Evolutionary conservation across 495 filamentous ascomycete genomes (phyloP).

Genomic region (Tuber borchii): DNA sequence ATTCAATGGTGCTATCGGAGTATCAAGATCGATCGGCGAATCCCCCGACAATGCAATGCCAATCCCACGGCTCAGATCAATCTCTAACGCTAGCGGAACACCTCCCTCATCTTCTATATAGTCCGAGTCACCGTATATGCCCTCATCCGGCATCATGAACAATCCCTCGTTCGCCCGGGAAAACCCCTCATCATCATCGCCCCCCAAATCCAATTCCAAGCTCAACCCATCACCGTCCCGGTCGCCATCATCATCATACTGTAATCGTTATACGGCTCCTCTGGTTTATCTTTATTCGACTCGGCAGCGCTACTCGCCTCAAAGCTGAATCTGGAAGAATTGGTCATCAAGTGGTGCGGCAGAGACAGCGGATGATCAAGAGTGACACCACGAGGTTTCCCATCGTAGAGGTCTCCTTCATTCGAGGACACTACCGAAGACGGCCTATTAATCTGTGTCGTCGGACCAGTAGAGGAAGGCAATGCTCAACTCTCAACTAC

Average conservation of each 20-base stretch:
- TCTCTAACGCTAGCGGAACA: constrained; percentile 9
- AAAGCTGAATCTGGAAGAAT: constrained; percentile 66
- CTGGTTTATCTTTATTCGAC: constrained; percentile 44
- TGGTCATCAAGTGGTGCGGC: constrained; percentile 58
- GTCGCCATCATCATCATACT: constrained; percentile 43
- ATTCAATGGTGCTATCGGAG: constrained; percentile 9
- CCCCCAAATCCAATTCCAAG: constrained; percentile 67
- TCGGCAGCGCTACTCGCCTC: constrained; percentile 52
- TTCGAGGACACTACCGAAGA: constrained; percentile 6
- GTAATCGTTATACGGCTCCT: constrained; percentile 44
- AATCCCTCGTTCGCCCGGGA: too few species aligned
- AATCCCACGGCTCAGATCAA: constrained; percentile 12
- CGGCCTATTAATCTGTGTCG: background rate
- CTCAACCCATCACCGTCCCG: constrained; percentile 56
- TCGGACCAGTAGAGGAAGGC: background rate
- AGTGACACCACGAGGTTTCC: constrained; percentile 34
- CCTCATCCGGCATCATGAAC: background rate
- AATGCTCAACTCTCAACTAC: background rate
- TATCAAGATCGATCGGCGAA: background rate
- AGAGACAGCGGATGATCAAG: constrained; percentile 45
- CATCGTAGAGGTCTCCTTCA: constrained; percentile 28
- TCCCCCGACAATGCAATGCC: constrained; percentile 20
- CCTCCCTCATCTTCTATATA: constrained; percentile 12
- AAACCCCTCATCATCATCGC: constrained; percentile 52
- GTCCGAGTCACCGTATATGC: background rate